Evolutionary conservation across 129 eudicot genomes (phyloP), one percentile per base, ranked within the genome.

Genomic region (Centaurea solstitialis): DNA sequence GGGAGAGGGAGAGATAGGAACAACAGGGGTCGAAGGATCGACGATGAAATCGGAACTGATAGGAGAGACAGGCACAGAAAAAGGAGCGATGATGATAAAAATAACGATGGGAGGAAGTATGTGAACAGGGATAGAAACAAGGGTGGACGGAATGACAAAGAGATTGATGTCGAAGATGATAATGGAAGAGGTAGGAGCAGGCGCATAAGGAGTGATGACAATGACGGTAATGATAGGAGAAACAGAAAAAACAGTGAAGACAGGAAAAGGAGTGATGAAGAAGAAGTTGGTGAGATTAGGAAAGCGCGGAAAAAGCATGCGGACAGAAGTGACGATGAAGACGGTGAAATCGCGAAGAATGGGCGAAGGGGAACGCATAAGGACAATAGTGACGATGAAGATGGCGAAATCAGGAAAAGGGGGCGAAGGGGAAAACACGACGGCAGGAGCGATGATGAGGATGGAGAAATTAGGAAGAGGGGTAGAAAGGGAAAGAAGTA

Each of bases 371-470:
- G 37, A 3, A 66, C 26, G 82, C 67, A 22, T 76, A 77, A 71
- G 7, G 26, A 26, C 50, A 41, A 69, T 79, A 79, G 80, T 41
- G 74, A 9, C 15, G 45, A 77, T 0, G 72, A 47, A 2, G 78
- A 68, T 24, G 87, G 9, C 10, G 70, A 74, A 40, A 79, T 70
- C 17, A 70, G 28, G 57, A 80, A 69, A 17, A 81, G 37, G 24
- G 65, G 67, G 20, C 82, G 35, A 59, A 61, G 22, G 68, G 75
- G 72, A 57, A 57, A 57, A 2, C 65, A 57, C 5, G 57, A 72
- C 38, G 75, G 68, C 4, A 26, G 65, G 59, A 73, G 73, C 43
- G 86, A 81, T 45, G 82, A 86, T 43, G 87, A 85, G 23, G 80
- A 26, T 57, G 89, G 78, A 62, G 76, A 81, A 33, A 82, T 20